phyloP scores from a whole-genome alignment of 1,139 yeast genomes.

The Suzukiozyma palmioleophila region DNA sequence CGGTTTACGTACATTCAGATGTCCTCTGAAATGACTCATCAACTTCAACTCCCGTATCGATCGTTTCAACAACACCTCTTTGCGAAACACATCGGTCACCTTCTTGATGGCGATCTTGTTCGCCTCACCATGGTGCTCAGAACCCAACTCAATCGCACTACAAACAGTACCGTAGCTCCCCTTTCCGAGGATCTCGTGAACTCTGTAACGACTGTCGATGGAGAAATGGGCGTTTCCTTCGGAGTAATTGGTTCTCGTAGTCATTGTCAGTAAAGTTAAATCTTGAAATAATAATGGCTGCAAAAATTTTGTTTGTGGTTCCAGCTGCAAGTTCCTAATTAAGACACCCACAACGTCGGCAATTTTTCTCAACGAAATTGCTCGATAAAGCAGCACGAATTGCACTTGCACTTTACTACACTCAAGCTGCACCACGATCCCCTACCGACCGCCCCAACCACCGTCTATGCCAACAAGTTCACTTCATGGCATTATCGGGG shows the following conservation, averaged over 20 bases:
- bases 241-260: conserved; percentile 3
- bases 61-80: conserved; percentile 62
- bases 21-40: conserved; percentile 79
- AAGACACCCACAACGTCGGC: too few relatives aligned
- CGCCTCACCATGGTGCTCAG: conserved; percentile 13
- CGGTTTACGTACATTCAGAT: conserved; percentile 48
- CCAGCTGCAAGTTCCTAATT: conserved; percentile 5
- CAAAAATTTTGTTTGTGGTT: conserved; percentile 3
- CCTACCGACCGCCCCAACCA: too few relatives aligned
- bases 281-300: neutral
- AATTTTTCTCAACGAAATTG: too few relatives aligned
- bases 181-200: conserved; percentile 66
- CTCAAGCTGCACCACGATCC: too few relatives aligned
- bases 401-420: too few relatives aligned
- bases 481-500: too few relatives aligned
- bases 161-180: conserved; percentile 92
- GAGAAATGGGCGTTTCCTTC: conserved; percentile 46
- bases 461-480: too few relatives aligned
- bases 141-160: conserved; percentile 61
- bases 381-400: too few relatives aligned
- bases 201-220: conserved; percentile 59
- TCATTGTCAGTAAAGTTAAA: neutral
- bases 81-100: conserved; percentile 61
- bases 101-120: conserved; percentile 66
- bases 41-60: conserved; percentile 77